Conservation (phyloP, 169 alveolate genomes). For the Babesia microti region DNA sequence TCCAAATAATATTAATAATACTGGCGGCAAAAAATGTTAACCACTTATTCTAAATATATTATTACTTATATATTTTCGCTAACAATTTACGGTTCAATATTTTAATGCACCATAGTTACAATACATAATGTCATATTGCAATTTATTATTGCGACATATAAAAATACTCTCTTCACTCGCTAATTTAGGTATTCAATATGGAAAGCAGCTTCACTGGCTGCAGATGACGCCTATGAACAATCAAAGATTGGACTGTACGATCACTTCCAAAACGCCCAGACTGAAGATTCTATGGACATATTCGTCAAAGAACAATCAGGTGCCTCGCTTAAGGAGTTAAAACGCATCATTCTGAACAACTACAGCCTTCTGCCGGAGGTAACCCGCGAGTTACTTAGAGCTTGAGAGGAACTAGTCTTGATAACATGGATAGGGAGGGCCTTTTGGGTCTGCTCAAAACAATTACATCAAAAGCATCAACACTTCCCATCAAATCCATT, state of each 20-base stretch:
- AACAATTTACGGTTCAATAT: background rate
- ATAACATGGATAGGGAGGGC: conserved; percentile 24
- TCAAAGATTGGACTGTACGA: background rate
- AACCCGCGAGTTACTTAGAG: too few species aligned
- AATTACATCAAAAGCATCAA: too few species aligned
- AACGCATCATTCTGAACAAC: conserved; percentile 26
- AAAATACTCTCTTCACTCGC: too few species aligned
- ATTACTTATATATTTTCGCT: background rate
- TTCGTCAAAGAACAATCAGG: conserved; percentile 22
- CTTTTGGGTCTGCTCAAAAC: conserved; percentile 34
- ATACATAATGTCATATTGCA: too few species aligned
- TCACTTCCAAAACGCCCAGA: background rate
- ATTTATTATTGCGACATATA: too few species aligned
- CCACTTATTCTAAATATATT: background rate
- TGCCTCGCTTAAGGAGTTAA: conserved; percentile 32
- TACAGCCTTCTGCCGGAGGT: conserved; percentile 37
- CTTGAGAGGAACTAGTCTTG: conserved; percentile 21
- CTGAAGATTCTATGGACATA: conserved; percentile 1
- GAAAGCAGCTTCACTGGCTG: too few species aligned
- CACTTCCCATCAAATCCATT: too few species aligned
- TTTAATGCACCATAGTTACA: too few species aligned
- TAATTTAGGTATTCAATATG: too few species aligned
- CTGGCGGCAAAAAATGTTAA: conserved; percentile 5
- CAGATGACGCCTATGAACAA: too few species aligned
- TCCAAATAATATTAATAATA: conserved; percentile 33